phyloP scores from a whole-genome alignment of 306 rosid species.

The Prunus dulcis region DNA sequence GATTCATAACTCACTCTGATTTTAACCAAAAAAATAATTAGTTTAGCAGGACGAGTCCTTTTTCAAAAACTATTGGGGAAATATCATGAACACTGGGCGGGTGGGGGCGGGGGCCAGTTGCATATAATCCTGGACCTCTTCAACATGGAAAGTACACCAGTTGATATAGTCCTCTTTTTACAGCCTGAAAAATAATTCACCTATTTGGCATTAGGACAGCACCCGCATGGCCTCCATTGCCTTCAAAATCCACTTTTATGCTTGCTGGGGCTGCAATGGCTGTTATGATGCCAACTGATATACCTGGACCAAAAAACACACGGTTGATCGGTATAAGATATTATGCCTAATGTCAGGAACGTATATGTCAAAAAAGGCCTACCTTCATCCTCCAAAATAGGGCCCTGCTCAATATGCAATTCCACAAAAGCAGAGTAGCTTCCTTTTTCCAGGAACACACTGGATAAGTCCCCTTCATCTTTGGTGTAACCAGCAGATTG shows the following conservation, averaged over 20 bases:
- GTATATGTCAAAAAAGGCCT: background rate
- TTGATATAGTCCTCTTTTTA: conserved; percentile 3
- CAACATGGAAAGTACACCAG: background rate
- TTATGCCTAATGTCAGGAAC: conserved; percentile 14
- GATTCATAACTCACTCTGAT: background rate
- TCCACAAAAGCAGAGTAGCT: conserved; percentile 88
- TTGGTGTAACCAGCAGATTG: conserved; percentile 74
- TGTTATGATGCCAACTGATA: conserved; percentile 78
- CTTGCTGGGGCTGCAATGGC: conserved; percentile 98
- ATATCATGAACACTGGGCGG: background rate
- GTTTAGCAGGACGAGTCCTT: background rate
- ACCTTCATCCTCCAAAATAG: conserved; percentile 92
- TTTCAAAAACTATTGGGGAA: background rate
- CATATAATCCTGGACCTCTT: background rate
- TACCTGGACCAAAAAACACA: conserved; percentile 43
- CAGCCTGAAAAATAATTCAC: conserved; percentile 29
- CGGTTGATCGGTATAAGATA: background rate
- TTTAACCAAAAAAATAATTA: background rate
- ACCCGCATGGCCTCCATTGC: conserved; percentile 95
- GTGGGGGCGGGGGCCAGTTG: background rate
- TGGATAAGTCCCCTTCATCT: conserved; percentile 51
- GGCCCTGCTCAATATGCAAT: conserved; percentile 95
- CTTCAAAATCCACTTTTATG: conserved; percentile 83
- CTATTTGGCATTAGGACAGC: conserved; percentile 92
- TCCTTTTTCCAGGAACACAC: conserved; percentile 69